A percentile compares a stretch with the other conserved stretches of the same genome.
phyloP scores from a whole-genome alignment of 352 stramenopile species.

The Phytopythium oedochilum region DNA sequence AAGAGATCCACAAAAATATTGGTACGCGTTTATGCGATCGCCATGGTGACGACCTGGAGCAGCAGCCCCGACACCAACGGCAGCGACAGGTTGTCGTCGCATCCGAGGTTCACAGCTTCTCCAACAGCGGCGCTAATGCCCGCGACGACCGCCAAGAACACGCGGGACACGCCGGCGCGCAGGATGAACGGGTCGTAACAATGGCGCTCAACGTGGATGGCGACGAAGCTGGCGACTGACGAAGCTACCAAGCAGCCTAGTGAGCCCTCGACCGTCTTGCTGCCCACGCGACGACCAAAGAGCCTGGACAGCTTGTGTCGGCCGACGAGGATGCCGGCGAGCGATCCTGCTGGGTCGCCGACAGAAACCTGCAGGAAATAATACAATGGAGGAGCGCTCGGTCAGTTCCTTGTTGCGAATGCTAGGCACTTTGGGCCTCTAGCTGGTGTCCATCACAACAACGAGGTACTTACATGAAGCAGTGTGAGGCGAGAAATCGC shows the following conservation, averaged over 20 bases:
- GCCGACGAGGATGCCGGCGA: slow-evolving; percentile 40
- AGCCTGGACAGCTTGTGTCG: slow-evolving; percentile 23
- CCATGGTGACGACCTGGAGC: slow-evolving; percentile 17
- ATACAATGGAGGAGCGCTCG: too few species aligned
- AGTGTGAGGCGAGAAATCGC: slow-evolving; percentile 41
- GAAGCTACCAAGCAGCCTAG: slow-evolving; percentile 30
- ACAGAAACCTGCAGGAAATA: slow-evolving; percentile 29
- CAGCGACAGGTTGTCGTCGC: slow-evolving; percentile 56
- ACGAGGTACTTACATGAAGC: slow-evolving; percentile 57
- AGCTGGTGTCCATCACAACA: too few species aligned
- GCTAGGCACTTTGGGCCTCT: too few species aligned
- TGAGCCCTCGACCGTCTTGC: slow-evolving; percentile 47
- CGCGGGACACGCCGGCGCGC: background rate
- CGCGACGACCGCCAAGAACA: slow-evolving; percentile 13
- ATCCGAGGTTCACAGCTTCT: slow-evolving; percentile 32
- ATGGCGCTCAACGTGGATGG: slow-evolving; percentile 16
- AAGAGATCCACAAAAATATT: background rate
- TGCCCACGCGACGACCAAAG: slow-evolving; percentile 12
- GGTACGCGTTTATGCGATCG: background rate
- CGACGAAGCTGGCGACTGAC: slow-evolving; percentile 14
- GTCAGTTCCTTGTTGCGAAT: too few species aligned
- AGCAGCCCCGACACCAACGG: slow-evolving; percentile 38
- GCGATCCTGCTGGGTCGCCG: slow-evolving; percentile 42
- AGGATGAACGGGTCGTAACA: slow-evolving; percentile 13
- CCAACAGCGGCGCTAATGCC: slow-evolving; percentile 29